Conservation (phyloP, 2,329 filamentous ascomycete species). For the Neoascochyta sp. region DNA sequence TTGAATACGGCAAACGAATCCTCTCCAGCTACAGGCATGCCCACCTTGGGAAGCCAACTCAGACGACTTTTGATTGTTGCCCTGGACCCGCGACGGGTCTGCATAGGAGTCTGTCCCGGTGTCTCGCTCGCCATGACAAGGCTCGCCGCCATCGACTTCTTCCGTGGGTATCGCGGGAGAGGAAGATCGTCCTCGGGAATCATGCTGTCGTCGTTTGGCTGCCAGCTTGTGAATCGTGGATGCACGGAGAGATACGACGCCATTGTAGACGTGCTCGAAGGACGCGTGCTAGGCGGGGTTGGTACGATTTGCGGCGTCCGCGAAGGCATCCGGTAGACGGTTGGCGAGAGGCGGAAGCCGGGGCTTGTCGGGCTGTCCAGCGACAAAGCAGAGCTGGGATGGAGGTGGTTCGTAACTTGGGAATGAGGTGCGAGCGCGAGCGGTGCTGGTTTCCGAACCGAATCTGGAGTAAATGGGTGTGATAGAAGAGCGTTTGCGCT, state of each 20-base stretch:
- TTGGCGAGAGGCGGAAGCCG: slow-evolving; percentile 17
- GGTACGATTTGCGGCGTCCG: slow-evolving; percentile 6
- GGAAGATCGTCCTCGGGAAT: slow-evolving; percentile 2
- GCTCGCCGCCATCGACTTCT: slow-evolving; percentile 8
- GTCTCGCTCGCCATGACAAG: slow-evolving; percentile 6
- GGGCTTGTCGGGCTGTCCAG: slow-evolving; percentile 14
- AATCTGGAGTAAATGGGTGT: slow-evolving; percentile 5
- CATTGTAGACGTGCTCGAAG: slow-evolving; percentile 9
- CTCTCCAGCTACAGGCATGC: slow-evolving; percentile 17
- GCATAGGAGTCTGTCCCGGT: slow-evolving; percentile 12
- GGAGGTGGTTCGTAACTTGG: slow-evolving; percentile 9
- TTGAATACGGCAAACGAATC: slow-evolving; percentile 16
- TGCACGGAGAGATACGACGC: slow-evolving; percentile 8
- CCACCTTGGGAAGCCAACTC: slow-evolving; percentile 26
- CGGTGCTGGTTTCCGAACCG: slow-evolving; percentile 10
- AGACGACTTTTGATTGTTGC: no score
- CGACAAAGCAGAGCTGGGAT: slow-evolving; percentile 13
- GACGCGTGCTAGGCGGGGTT: slow-evolving; percentile 5
- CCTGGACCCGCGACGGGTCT: slow-evolving; percentile 13
- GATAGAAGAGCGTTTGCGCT: slow-evolving; percentile 13
- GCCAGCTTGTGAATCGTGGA: slow-evolving; percentile 6
- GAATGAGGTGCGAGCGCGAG: slow-evolving; percentile 13
- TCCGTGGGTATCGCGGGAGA: slow-evolving; percentile 2
- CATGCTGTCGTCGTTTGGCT: slow-evolving; percentile 5
- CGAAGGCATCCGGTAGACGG: slow-evolving; percentile 20